Base-by-base conservation (phyloP, 2,329 filamentous ascomycete species). In the Penicillium sp. region DNA sequence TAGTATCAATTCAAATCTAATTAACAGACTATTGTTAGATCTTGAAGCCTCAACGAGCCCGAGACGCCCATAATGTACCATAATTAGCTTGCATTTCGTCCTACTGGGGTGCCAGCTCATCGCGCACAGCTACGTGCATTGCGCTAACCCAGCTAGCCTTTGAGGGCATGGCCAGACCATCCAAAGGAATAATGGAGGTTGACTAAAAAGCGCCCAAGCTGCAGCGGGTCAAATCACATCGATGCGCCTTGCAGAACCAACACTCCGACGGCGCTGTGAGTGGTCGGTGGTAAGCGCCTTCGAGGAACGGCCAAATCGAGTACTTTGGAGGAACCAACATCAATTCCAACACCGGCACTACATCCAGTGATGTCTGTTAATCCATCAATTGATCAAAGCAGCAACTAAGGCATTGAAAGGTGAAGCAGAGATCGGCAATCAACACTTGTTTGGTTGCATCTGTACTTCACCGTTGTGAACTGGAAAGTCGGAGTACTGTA, bases 11-110 rank as follows among this genome's bases (percentile, higher is more conserved):
- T 56, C 43, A 31, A 47, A 47, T 47, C 14, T 47, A 31, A 47
- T 47, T 47, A 55, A 52, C 39, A 15, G 55, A 58, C 65, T 63
- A 67, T 68, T 63, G 60, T 66, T 67, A 68, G 65, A 66, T 58
- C 35, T 5, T 2, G 37, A 49, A 25, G 31, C 17, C 28, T 20
- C 31, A 22, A 34, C 12, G 15, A 14, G 20, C 52, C 47, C 17
- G 35, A 35, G 17, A 12, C 15, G 7, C 14, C 15, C 22, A 60
- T 17, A 42, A 68, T 63, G 20, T 20, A 52, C 61, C 62, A 61
- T 62, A 66, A 66, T 67, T 68, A 68, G 59, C 58, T 51, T 48
- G 47, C 47, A 56, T 59, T 63, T 54, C 43, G 57, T 37, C 48
- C 54, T 14, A 47, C 54, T 59, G 38, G 5, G 47, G 39, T 49